Evolutionary conservation across 306 rosid species (phyloP), one percentile per base, ranked within the genome.

Genomic region (Dryas octopetala): DNA sequence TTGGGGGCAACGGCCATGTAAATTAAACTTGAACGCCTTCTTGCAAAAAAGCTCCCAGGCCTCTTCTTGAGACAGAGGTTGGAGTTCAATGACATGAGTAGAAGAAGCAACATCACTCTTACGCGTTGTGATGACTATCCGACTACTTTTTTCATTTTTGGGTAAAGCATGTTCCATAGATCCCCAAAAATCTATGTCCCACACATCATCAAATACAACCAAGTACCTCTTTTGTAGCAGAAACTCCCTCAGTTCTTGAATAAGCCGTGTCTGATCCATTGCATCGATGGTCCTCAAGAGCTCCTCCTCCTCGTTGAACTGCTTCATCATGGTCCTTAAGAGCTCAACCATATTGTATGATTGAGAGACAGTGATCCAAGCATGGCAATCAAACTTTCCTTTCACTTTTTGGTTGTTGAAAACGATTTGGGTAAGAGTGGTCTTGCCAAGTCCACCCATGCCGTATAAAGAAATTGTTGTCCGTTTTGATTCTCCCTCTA

Each of bases 121-220:
- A 32, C 38, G 38, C 38, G 75, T 60, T 6, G 76, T 67, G 70
- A 79, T 79, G 5, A 79, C 19, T 43, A 79, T 44, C 54, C 79
- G 51, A 3, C 66, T 51, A 0, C 51, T 64, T 5, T 4, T 23
- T 5, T 43, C 45, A 13, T 53, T 3, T 40, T 59, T 59, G 1
- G 62, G 62, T 49, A 66, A 67, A 73, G 74, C 78, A 32, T 38
- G 47, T 40, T 66, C 69, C 6, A 73, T 38, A 4, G 4, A 38
- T 11, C 41, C 55, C 78, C 70, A 74, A 6, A 79, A 79, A 32
- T 58, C 40, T 5, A n/a, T 17, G 2, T 66, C 19, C 78, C 77
- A 79, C 16, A 79, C 74, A 73, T 79, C 70, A 49, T 79, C 78
- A 58, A 73, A 78, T 1, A 66, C 50, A 5, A 79, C 70, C 32